Conservation (phyloP, 2,329 filamentous ascomycete species). For the Triangularia setosa region DNA sequence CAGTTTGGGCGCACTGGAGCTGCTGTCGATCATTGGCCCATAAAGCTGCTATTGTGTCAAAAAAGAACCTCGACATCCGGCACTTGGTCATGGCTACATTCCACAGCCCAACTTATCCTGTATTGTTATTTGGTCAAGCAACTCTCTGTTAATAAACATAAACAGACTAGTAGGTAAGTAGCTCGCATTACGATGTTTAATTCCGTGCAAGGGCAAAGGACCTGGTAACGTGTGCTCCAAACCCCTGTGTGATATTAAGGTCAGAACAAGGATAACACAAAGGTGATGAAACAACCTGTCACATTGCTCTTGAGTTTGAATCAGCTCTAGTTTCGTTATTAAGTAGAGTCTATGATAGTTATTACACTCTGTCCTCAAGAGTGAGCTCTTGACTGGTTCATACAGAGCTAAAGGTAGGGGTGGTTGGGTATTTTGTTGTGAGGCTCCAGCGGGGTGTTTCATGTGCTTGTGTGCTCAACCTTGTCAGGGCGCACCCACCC, state of each 20-base stretch:
- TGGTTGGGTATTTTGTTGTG: background rate
- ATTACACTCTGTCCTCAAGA: background rate
- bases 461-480: background rate
- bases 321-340: background rate
- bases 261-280: background rate
- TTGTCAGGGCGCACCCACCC: background rate
- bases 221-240: background rate
- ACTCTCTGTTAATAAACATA: too few species aligned
- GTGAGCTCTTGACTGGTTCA: background rate
- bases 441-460: background rate
- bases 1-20: background rate
- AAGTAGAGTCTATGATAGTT: background rate
- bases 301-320: background rate
- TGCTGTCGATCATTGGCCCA: background rate
- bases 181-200: background rate
- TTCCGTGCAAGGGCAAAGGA: background rate
- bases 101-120: too few species aligned
- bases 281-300: background rate
- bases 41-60: background rate
- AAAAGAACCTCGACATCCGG: background rate
- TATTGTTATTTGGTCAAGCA: too few species aligned
- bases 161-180: background rate
- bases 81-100: too few species aligned
- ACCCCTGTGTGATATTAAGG: background rate
- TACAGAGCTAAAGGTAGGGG: background rate